Evolutionary conservation across 768 basidiomycete genomes (phyloP).

Genomic region (Candolleomyces efflorescens): DNA sequence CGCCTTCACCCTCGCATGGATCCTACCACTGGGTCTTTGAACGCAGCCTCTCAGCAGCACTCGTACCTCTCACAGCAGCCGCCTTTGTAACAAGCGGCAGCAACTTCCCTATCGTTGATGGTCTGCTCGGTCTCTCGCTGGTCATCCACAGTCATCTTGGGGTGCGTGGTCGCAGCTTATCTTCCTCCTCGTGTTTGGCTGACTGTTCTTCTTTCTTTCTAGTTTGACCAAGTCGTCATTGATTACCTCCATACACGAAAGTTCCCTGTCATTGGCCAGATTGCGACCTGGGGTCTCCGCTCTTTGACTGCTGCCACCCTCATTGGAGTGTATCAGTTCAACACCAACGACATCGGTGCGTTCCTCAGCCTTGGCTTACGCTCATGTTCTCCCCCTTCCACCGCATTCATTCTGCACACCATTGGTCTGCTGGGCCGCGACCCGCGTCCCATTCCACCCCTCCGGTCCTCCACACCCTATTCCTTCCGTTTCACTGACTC

Average conservation of each 20-base stretch:
- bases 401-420: too few species aligned
- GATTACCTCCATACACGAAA: constrained; percentile 96
- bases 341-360: constrained; percentile 96
- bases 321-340: constrained; percentile 95
- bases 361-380: constrained; percentile 10
- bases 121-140: constrained; percentile 79
- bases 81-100: constrained; percentile 77
- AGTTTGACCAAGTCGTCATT: constrained; percentile 75
- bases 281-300: constrained; percentile 73
- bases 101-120: constrained; percentile 84
- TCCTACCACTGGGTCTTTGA: constrained; percentile 95
- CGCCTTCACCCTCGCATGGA: constrained; percentile 76
- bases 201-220: background rate
- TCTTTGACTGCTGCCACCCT: constrained; percentile 75
- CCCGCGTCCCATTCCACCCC: too few species aligned
- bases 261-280: constrained; percentile 75
- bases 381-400: background rate
- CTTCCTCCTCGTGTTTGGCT: background rate
- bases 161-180: constrained; percentile 40
- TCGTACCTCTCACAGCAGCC: constrained; percentile 85
- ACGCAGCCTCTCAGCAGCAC: constrained; percentile 79
- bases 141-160: constrained; percentile 97
- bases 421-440: too few species aligned
- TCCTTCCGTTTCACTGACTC: too few species aligned
- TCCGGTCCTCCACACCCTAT: too few species aligned